A percentile compares a stretch with the other conserved stretches of the same genome.
Conservation (phyloP, 768 basidiomycete species). For the Hygrophorus pudorinus region DNA sequence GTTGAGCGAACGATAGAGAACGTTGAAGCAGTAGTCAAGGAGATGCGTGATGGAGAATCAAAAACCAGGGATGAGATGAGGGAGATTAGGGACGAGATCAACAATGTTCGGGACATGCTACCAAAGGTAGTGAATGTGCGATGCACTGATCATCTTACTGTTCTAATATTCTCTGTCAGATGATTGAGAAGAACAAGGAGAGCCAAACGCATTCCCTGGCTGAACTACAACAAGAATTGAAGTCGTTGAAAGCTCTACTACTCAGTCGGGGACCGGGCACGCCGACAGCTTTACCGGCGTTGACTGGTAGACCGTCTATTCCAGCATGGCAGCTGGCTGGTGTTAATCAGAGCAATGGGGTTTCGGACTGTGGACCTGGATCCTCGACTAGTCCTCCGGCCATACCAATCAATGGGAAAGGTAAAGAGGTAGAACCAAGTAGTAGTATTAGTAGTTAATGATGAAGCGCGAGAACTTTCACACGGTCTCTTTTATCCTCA, state of each 20-base stretch:
- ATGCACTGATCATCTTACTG: no score
- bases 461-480: not conserved
- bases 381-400: no score
- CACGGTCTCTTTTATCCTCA: not conserved
- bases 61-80: constrained; percentile 82
- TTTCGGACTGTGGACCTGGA: not conserved
- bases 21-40: constrained; percentile 60
- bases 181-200: constrained; percentile 91
- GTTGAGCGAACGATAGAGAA: constrained; percentile 65
- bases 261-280: constrained; percentile 47
- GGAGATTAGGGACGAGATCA: constrained; percentile 86
- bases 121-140: constrained; percentile 66
- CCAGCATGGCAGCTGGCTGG: constrained; percentile 85
- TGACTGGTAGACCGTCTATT: constrained; percentile 56
- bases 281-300: constrained; percentile 39
- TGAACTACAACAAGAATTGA: constrained; percentile 89
- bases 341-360: constrained; percentile 13
- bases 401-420: constrained; percentile 37
- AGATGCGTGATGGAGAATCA: constrained; percentile 70
- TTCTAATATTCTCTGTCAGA: no score
- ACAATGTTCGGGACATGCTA: constrained; percentile 82
- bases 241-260: constrained; percentile 85
- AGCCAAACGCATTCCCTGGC: constrained; percentile 71
- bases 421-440: constrained; percentile 53
- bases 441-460: no score